A percentile compares a stretch with the other conserved stretches of the same genome.
These are phyloP conservation scores for Hypomontagnella submonticulosa DNA, from an alignment of 495 filamentous ascomycete genomes.

Conservation along the genomic window DNA sequence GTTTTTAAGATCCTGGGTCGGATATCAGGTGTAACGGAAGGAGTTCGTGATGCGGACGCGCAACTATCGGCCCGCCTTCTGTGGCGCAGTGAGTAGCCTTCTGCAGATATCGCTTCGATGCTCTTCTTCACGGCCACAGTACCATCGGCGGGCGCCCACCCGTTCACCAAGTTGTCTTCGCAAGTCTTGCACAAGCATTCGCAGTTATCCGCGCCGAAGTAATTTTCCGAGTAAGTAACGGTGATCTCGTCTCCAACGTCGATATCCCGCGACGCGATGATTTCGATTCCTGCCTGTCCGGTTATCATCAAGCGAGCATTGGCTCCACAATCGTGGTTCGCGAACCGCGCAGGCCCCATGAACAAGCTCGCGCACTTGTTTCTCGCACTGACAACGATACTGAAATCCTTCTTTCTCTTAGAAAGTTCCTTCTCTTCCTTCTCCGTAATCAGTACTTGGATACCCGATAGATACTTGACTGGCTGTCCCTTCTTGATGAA, in stretches of 20 bases:
- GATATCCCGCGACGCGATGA: slow-evolving; percentile 83
- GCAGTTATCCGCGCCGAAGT: slow-evolving; percentile 94
- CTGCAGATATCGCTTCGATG: slow-evolving; percentile 50
- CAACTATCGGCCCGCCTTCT: slow-evolving; percentile 57
- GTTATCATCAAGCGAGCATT: slow-evolving; percentile 87
- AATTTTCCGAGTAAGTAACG: slow-evolving; percentile 92
- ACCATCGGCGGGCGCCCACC: slow-evolving; percentile 72
- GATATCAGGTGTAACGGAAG: slow-evolving; percentile 61
- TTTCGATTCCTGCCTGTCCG: slow-evolving; percentile 86
- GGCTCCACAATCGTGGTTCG: slow-evolving; percentile 96
- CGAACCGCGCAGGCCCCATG: slow-evolving; percentile 93
- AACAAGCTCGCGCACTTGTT: slow-evolving; percentile 90
- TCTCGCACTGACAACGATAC: slow-evolving; percentile 91
- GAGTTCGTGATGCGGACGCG: slow-evolving; percentile 54
- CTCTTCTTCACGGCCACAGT: slow-evolving; percentile 52
- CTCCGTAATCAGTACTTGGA: slow-evolving; percentile 86
- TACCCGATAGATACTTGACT: slow-evolving; percentile 90
- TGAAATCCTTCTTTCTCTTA: slow-evolving; percentile 87
- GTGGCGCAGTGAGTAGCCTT: slow-evolving; percentile 58
- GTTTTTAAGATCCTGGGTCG: slow-evolving; percentile 56
- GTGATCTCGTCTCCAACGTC: slow-evolving; percentile 93
- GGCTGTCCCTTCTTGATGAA: slow-evolving; percentile 81
- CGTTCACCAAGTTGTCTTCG: slow-evolving; percentile 78
- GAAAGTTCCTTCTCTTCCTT: slow-evolving; percentile 88
- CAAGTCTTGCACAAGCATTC: slow-evolving; percentile 94